Evolutionary conservation across 345 rosid genomes (phyloP).

Genomic region (Euphorbia tirucalli): DNA sequence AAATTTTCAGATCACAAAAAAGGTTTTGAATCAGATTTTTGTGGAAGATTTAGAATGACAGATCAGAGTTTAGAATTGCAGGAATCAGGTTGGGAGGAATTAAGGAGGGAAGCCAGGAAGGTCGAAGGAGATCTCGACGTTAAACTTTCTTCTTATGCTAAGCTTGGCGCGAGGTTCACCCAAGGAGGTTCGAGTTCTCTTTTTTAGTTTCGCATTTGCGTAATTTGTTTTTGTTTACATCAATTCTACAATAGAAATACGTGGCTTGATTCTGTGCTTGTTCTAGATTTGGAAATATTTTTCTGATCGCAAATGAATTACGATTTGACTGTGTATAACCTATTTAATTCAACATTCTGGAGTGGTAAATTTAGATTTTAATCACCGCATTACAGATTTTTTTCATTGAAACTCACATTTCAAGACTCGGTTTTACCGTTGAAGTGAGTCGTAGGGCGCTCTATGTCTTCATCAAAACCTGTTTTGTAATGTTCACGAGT

Average conservation of each 20-base stretch:
- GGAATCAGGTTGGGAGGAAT: constrained; percentile 98
- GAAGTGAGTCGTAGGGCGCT: background rate
- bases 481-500: background rate
- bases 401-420: background rate
- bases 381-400: background rate
- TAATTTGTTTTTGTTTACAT: background rate
- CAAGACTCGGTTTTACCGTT: background rate
- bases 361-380: background rate
- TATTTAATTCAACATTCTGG: background rate
- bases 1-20: constrained; percentile 9
- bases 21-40: constrained; percentile 18
- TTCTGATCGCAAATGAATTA: background rate
- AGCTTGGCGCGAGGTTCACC: constrained; percentile 86
- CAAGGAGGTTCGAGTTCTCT: constrained; percentile 64
- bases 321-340: background rate
- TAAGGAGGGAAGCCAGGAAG: constrained; percentile 87
- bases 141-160: constrained; percentile 95
- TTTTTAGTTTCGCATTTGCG: background rate
- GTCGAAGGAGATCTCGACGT: constrained; percentile 97
- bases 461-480: background rate
- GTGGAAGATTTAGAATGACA: constrained; percentile 51
- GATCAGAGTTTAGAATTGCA: constrained; percentile 76
- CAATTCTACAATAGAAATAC: background rate
- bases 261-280: background rate
- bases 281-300: background rate